Base-by-base conservation (phyloP, 1,284 basidiomycete genomes). In the Chalciporus sp. region DNA sequence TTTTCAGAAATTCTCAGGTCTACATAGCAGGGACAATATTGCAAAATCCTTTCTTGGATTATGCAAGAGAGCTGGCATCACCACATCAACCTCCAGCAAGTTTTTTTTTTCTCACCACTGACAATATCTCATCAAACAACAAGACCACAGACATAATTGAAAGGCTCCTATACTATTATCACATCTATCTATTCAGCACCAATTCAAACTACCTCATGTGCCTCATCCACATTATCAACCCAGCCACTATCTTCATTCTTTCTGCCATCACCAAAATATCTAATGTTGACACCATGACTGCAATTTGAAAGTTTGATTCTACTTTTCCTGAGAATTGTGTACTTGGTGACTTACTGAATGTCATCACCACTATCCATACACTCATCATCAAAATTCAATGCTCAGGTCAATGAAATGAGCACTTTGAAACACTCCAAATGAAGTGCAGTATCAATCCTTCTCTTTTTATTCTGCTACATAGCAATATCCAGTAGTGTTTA, bases 291-390 rank as follows among this genome's bases (percentile, higher is more conserved):
- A 70, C 51, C 0, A 49, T 56, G 11, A 61, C 47, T 7, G 64
- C 61, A 0, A 70, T 69, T 35, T 69, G 63, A 63, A 66, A 68
- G 42, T 70, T 60, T 43, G 60, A 69, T 43, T 61, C 65, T 7
- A 42, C 31, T 4, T 43, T 51, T 10, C 31, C 42, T 10, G 48
- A 57, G 28, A 65, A 69, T 50, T 40, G 42, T 11, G 53, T 66
- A 10, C 55, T 65, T 40, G 58, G 58, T 20, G 57, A 61, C 19
- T 60, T 53, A 2, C 55, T 66, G 6, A 61, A 67, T 43, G 53
- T 63, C 4, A 61, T 66, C 29, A 52, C 57, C 8, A 49, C 56
- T 3, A 51, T 63, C 33, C 42, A 43, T 1, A 66, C 56, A 1
- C 46, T 66, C 8, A 51, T 57, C 6, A 52, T 66, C 53, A 66